These are phyloP conservation scores for Penicillium sp. DNA, from an alignment of 2,329 filamentous ascomycete species.

Conservation along the genomic window DNA sequence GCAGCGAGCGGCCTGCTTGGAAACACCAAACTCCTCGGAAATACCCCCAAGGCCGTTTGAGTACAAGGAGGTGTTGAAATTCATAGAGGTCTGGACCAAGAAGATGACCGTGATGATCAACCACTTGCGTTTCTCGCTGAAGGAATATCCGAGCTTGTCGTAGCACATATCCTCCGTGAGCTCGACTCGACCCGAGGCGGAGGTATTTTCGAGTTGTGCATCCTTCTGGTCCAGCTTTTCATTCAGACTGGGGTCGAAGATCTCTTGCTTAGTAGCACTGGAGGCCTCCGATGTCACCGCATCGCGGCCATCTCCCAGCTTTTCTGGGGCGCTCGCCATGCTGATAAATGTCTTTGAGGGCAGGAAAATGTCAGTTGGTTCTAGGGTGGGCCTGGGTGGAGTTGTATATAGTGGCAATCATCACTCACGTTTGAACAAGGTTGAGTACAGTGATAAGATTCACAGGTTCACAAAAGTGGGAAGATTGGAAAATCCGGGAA, in stretches of 20 bases:
- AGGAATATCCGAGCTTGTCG: constrained; percentile 68
- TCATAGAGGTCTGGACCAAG: constrained; percentile 76
- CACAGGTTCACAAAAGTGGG: background rate
- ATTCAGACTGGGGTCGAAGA: constrained; percentile 23
- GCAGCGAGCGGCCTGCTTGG: constrained; percentile 69
- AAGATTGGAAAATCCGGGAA: constrained; percentile 1
- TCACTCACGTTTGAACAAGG: constrained; percentile 7
- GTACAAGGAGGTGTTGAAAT: constrained; percentile 78
- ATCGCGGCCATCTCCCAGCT: constrained; percentile 31
- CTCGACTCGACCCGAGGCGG: constrained; percentile 36
- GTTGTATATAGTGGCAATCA: background rate
- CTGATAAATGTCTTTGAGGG: constrained; percentile 14
- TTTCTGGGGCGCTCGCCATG: constrained; percentile 32
- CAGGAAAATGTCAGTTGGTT: background rate
- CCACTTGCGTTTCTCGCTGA: constrained; percentile 70
- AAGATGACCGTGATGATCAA: constrained; percentile 75
- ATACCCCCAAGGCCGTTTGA: constrained; percentile 72
- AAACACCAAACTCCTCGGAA: constrained; percentile 70
- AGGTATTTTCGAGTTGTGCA: constrained; percentile 35
- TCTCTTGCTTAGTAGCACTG: constrained; percentile 40
- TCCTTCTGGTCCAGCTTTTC: constrained; percentile 31
- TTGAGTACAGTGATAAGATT: background rate
- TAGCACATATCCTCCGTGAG: constrained; percentile 67
- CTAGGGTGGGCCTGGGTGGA: background rate
- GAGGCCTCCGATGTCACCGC: constrained; percentile 42